Percentiles rank a stretch among this genome's conserved stretches.
Conservation (phyloP, 2,329 filamentous ascomycete species). For the Massarina eburnea region DNA sequence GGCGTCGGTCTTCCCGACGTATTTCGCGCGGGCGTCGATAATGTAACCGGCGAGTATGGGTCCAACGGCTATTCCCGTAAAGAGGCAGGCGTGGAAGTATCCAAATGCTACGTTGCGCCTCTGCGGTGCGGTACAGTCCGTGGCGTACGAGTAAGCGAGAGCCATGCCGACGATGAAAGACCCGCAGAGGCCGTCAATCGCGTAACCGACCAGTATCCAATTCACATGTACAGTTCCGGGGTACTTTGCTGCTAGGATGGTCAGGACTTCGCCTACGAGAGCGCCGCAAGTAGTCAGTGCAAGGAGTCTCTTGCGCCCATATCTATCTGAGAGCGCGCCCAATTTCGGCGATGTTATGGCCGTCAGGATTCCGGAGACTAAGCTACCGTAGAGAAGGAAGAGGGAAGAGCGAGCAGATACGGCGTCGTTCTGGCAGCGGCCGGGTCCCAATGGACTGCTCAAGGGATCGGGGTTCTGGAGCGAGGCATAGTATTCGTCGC, state of each 20-base stretch:
- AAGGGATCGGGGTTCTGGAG: constrained; percentile 38
- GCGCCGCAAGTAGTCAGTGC: constrained; percentile 74
- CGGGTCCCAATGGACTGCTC: constrained; percentile 28
- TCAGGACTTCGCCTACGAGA: constrained; percentile 72
- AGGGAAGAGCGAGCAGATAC: constrained; percentile 76
- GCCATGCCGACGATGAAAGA: constrained; percentile 85
- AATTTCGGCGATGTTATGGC: constrained; percentile 81
- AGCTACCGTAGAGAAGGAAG: constrained; percentile 74
- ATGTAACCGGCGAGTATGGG: constrained; percentile 80
- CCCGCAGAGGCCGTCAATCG: constrained; percentile 81
- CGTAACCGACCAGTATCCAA: constrained; percentile 74
- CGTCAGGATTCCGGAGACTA: constrained; percentile 75
- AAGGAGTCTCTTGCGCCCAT: constrained; percentile 76
- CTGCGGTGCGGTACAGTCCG: constrained; percentile 82
- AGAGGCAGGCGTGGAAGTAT: constrained; percentile 86
- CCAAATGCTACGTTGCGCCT: constrained; percentile 82
- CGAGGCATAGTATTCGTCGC: constrained; percentile 77
- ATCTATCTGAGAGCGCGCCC: constrained; percentile 82
- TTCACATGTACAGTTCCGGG: constrained; percentile 74
- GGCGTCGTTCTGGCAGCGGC: constrained; percentile 75
- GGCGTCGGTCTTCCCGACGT: constrained; percentile 61
- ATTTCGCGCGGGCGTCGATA: constrained; percentile 56
- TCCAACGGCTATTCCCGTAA: constrained; percentile 83
- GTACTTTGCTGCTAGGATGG: constrained; percentile 74
- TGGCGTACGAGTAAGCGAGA: constrained; percentile 80